A percentile compares a stretch with the other conserved stretches of the same genome.
Evolutionary conservation across 2,329 filamentous ascomycete genomes (phyloP).

Genomic region (Aspergillus jensenii): DNA sequence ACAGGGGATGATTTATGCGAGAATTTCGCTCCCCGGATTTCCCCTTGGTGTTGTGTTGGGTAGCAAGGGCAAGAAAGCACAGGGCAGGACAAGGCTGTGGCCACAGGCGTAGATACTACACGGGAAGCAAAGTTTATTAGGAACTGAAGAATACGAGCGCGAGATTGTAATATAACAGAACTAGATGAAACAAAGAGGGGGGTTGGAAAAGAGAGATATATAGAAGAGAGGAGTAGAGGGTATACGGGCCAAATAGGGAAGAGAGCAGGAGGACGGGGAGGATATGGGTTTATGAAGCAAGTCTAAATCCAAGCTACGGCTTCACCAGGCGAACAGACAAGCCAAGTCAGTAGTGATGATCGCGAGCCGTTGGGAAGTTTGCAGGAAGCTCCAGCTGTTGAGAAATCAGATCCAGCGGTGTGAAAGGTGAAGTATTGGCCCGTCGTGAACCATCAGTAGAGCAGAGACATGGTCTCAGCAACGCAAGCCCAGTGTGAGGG

Average conservation of each 20-base stretch:
- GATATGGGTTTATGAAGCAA: slow-evolving; percentile 5
- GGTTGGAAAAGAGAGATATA: background rate
- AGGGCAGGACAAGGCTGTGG: background rate
- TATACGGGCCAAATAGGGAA: slow-evolving; percentile 3
- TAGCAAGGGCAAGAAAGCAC: slow-evolving; percentile 3
- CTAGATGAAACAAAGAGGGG: background rate
- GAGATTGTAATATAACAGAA: slow-evolving; percentile 6
- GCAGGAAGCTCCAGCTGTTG: background rate
- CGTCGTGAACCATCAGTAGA: slow-evolving; percentile 1
- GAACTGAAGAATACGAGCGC: background rate
- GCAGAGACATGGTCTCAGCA: background rate
- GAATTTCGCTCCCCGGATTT: background rate
- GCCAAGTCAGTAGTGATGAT: slow-evolving; percentile 5
- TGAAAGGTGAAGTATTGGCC: slow-evolving; percentile 8
- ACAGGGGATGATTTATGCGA: background rate
- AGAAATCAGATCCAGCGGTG: slow-evolving; percentile 7
- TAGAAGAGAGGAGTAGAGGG: background rate
- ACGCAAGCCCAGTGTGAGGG: too few species aligned
- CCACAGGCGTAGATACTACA: background rate
- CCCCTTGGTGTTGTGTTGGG: slow-evolving; percentile 6
- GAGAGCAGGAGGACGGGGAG: slow-evolving; percentile 1
- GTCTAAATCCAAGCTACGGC: background rate
- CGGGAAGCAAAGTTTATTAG: slow-evolving; percentile 7
- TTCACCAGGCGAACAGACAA: background rate
- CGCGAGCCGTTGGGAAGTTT: slow-evolving; percentile 3